Evolutionary conservation across 306 rosid species (phyloP).

Genomic region (Albizia julibrissin): DNA sequence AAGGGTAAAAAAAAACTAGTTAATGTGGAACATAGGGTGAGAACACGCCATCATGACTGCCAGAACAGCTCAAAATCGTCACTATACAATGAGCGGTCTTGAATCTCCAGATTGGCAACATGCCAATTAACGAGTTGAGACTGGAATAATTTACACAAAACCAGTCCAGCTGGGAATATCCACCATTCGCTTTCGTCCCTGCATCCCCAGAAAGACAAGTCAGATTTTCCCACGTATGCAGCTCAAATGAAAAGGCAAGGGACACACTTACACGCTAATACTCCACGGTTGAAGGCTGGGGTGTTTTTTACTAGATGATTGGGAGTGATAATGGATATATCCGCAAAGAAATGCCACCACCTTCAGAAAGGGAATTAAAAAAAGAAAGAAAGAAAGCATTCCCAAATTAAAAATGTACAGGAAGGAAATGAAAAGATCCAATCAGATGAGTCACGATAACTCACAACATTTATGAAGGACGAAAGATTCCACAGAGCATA

Average conservation of each 20-base stretch:
- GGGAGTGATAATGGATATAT: constrained; percentile 73
- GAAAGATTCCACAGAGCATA: constrained; percentile 94
- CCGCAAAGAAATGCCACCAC: constrained; percentile 94
- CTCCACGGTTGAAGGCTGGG: constrained; percentile 83
- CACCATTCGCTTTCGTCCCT: constrained; percentile 99
- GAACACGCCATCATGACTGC: constrained; percentile 75
- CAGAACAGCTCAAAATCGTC: constrained; percentile 93
- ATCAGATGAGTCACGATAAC: constrained; percentile 42
- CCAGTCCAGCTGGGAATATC: constrained; percentile 84
- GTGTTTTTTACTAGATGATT: constrained; percentile 59
- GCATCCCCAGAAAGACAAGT: constrained; percentile 34
- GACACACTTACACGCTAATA: constrained; percentile 73
- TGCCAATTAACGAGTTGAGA: constrained; percentile 96
- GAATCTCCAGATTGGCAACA: constrained; percentile 97
- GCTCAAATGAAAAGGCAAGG: constrained; percentile 8
- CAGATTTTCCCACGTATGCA: constrained; percentile 19
- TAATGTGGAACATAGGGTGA: constrained; percentile 48
- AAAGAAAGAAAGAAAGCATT: constrained; percentile 17
- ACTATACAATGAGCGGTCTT: constrained; percentile 98
- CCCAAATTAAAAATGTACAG: not conserved
- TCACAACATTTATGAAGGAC: constrained; percentile 84
- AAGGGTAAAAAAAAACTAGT: constrained; percentile 14
- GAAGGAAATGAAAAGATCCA: constrained; percentile 2
- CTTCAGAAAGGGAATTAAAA: constrained; percentile 40
- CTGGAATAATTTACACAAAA: constrained; percentile 85